Evolutionary conservation across 2,329 filamentous ascomycete genomes (phyloP), one percentile per base, ranked within the genome.

Genomic region (Neocatenulostroma microsporum): DNA sequence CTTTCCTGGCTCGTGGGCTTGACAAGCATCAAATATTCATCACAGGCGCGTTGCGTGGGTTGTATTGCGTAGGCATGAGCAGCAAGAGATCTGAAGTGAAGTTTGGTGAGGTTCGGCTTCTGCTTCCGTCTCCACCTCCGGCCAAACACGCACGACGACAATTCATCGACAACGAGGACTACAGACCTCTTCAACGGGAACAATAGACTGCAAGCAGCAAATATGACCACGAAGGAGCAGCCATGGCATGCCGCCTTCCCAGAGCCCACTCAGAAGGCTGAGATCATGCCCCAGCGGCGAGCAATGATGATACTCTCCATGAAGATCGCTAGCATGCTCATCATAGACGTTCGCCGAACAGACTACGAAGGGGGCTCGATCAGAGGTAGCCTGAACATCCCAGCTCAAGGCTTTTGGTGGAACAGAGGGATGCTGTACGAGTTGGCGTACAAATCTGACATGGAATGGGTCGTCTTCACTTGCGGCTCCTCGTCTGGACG

Each of bases 311-410:
- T 57, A 30, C 44, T 57, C 21, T 56, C 56, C 20, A 51, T 60
- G 49, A 50, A 50, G 26, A 46, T 67, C 51, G 47, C 58, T 43
- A 46, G 46, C 25, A 48, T 67, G 35, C 61, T 68, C 26, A 50
- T 67, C 33, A 54, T 68, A 10, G 65, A 69, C 44, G 61, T 68
- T 21, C 62, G 66, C 15, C 56, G 66, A 25, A 68, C 58, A n/a
- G 66, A 69, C 48, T 69, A 65, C 42, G 62, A 65, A 37, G 66
- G 66, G 21, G 66, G 66, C 11, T 50, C 56, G 4, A 65, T 69
- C 31, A 53, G 57, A 17, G 64, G 64, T n/a, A 65, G 61, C 45
- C 48, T 69, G 21, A 69, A 69, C 40, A 53, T 69, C 26, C 66
- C 66, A n/a, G 66, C 66, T 0, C 64, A 69, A 33, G 61, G 59